These are phyloP conservation scores for Dioscorea dumetorum DNA, from an alignment of 106 monocot species.

Conservation along the genomic window DNA sequence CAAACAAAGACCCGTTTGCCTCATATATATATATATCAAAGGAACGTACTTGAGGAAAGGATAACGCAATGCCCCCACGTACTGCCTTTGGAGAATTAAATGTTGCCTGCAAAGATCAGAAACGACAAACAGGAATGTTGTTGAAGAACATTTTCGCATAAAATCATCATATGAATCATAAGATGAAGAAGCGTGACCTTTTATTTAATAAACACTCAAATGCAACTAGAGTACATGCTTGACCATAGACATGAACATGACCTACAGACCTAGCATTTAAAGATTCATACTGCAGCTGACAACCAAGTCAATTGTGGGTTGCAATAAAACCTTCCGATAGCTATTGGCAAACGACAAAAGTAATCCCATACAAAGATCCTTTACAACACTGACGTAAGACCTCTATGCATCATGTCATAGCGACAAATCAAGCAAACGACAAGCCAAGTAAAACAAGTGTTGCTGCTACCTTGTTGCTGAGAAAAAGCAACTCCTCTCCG, in stretches of 20 bases:
- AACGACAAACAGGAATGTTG: background rate
- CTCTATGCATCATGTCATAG: too few relatives aligned
- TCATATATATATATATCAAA: background rate
- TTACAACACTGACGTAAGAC: background rate
- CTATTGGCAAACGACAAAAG: background rate
- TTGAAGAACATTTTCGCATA: background rate
- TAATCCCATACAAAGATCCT: background rate
- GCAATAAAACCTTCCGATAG: background rate
- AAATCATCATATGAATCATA: too few relatives aligned
- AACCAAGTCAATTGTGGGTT: background rate
- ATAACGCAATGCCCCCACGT: conserved; percentile 81
- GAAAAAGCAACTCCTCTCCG: conserved; percentile 55
- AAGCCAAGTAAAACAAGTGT: too few relatives aligned
- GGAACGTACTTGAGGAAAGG: conserved; percentile 64
- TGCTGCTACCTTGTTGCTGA: conserved; percentile 47
- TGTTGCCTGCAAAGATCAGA: conserved; percentile 31
- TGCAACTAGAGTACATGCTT: too few relatives aligned
- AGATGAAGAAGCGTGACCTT: too few relatives aligned
- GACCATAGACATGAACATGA: too few relatives aligned
- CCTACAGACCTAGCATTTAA: background rate
- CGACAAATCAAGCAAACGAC: too few relatives aligned
- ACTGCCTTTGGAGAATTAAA: conserved; percentile 73
- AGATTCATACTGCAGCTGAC: background rate
- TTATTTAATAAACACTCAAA: too few relatives aligned
- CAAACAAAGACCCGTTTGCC: background rate